phyloP scores from a whole-genome alignment of 495 filamentous ascomycete species.

The Aspergillus steynii region DNA sequence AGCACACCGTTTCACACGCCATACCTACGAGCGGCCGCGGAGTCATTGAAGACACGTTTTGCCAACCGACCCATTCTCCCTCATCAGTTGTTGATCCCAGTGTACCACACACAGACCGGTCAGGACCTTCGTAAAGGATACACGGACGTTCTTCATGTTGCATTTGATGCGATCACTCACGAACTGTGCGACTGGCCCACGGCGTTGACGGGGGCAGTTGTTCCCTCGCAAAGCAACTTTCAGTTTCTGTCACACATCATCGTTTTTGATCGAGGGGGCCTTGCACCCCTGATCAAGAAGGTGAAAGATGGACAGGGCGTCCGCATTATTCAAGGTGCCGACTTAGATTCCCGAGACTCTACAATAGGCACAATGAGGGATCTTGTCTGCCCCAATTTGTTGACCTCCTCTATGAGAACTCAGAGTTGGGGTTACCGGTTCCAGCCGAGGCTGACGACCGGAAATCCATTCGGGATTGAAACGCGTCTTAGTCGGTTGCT shows the following conservation, averaged over 20 bases:
- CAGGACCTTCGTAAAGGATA: conserved; percentile 20
- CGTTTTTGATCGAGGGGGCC: conserved; percentile 22
- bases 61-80: conserved; percentile 13
- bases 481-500: conserved; percentile 38
- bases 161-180: conserved; percentile 29
- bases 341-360: conserved; percentile 20
- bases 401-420: conserved; percentile 15
- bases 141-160: conserved; percentile 20
- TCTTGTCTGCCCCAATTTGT: conserved; percentile 15
- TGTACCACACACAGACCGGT: conserved; percentile 36
- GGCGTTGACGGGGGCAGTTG: conserved; percentile 3
- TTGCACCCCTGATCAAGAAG: conserved; percentile 15
- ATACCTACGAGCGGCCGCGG: conserved; percentile 25
- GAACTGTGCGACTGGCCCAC: conserved; percentile 20
- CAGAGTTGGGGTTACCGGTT: conserved; percentile 26
- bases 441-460: conserved; percentile 24
- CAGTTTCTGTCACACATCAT: conserved; percentile 18
- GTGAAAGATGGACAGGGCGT: conserved; percentile 20
- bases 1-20: conserved; percentile 37
- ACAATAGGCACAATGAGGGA: conserved; percentile 22
- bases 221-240: neutral
- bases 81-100: conserved; percentile 29
- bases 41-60: conserved; percentile 20
- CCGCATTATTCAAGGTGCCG: conserved; percentile 17
- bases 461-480: conserved; percentile 20